Percentiles rank a stretch among this genome's conserved stretches.
phyloP scores from a whole-genome alignment of 2,329 filamentous ascomycete genomes.

The Drechslerella dactyloides region DNA sequence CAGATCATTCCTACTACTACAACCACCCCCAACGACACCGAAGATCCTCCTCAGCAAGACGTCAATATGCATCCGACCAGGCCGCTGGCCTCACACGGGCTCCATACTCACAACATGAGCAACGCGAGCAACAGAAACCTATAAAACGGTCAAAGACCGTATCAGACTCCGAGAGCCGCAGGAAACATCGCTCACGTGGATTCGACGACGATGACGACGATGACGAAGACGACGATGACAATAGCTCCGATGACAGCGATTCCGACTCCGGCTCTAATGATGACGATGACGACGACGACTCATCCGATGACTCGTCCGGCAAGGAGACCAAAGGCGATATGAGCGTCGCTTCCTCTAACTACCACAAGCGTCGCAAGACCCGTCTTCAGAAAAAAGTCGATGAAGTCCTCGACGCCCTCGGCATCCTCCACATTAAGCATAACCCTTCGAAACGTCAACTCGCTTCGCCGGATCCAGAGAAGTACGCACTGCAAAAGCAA shows the following conservation, averaged over 20 bases:
- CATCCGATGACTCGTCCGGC: conserved; percentile 13
- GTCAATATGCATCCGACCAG: conserved; percentile 35
- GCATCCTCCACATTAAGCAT: conserved; percentile 44
- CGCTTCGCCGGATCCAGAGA: conserved; percentile 44
- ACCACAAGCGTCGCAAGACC: conserved; percentile 25
- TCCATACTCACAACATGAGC: not conserved
- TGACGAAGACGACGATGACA: not conserved
- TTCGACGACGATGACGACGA: conserved; percentile 14
- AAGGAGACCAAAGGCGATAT: conserved; percentile 22
- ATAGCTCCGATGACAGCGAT: not conserved
- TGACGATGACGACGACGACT: conserved; percentile 1
- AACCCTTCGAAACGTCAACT: conserved; percentile 42
- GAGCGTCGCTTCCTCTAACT: conserved; percentile 30
- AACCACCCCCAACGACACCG: not conserved
- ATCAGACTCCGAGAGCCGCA: conserved; percentile 27
- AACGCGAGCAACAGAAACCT: too few relatives aligned
- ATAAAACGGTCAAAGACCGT: not conserved
- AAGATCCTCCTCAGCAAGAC: conserved; percentile 26
- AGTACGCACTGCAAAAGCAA: conserved; percentile 46
- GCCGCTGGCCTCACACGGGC: conserved; percentile 18
- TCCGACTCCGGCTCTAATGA: conserved; percentile 6
- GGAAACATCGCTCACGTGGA: conserved; percentile 8
- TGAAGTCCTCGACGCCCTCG: conserved; percentile 32
- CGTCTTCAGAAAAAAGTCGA: conserved; percentile 40
- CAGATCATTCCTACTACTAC: not conserved